Evolutionary conservation across 371 early-diverging fungal genomes (phyloP).

Genomic region (Polyrhizophydium stewartii): DNA sequence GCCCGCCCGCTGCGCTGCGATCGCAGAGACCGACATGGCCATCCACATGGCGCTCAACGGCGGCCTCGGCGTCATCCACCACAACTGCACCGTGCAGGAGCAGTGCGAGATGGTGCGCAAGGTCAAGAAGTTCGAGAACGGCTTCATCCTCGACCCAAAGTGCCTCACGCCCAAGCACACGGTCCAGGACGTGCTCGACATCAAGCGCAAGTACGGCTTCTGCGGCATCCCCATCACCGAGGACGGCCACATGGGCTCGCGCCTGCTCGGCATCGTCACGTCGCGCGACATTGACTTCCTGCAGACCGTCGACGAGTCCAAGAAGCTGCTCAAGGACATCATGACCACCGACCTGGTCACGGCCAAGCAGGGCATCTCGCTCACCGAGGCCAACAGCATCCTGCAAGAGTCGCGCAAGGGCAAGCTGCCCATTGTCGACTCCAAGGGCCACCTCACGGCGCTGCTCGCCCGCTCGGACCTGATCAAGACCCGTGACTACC

Average conservation of each 20-base stretch:
- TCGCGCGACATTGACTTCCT: constrained; percentile 94
- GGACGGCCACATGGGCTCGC: constrained; percentile 79
- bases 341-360: constrained; percentile 90
- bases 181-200: constrained; percentile 79
- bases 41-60: constrained; percentile 95
- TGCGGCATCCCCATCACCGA: constrained; percentile 96
- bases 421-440: constrained; percentile 92
- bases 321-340: constrained; percentile 50
- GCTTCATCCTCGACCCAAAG: constrained; percentile 93
- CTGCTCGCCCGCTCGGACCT: constrained; percentile 91
- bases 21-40: constrained; percentile 87
- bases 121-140: constrained; percentile 97
- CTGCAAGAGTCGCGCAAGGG: constrained; percentile 89
- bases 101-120: constrained; percentile 96
- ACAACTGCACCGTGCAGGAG: constrained; percentile 93
- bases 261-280: constrained; percentile 93
- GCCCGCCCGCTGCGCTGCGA: no score
- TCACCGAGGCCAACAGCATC: constrained; percentile 86
- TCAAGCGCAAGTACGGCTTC: constrained; percentile 87
- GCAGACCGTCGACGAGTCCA: constrained; percentile 21
- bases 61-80: constrained; percentile 95
- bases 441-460: constrained; percentile 76
- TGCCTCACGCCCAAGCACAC: constrained; percentile 79
- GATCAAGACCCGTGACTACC: constrained; percentile 93
- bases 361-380: constrained; percentile 81